Conservation (phyloP, 306 rosid species). For the Delonix regia region DNA sequence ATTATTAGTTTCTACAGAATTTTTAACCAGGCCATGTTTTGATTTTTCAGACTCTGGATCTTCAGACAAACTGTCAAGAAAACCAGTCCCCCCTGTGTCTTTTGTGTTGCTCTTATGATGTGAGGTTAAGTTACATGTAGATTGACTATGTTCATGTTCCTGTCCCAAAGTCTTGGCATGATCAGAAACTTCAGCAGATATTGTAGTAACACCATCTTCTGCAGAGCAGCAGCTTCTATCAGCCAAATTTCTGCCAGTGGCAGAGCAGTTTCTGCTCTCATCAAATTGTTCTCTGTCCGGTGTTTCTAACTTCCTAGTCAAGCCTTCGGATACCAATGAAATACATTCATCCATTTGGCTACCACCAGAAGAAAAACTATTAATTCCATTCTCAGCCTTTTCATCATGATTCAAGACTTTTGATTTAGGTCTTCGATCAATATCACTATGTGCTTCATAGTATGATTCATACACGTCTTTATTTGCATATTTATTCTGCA, state of each 20-base stretch:
- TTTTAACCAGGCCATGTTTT: constrained; percentile 29
- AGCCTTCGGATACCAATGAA: constrained; percentile 27
- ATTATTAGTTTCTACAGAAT: constrained; percentile 40
- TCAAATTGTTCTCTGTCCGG: constrained; percentile 19
- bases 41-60: constrained; percentile 39
- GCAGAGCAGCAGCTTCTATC: constrained; percentile 14
- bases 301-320: constrained; percentile 29
- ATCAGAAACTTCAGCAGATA: constrained; percentile 33
- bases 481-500: constrained; percentile 44
- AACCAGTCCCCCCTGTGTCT: constrained; percentile 26
- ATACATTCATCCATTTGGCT: constrained; percentile 34
- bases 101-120: constrained; percentile 16
- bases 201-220: constrained; percentile 15
- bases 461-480: constrained; percentile 51
- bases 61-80: constrained; percentile 31
- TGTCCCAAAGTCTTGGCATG: background rate
- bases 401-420: constrained; percentile 23
- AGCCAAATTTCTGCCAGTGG: background rate
- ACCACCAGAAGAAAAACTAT: constrained; percentile 25
- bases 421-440: constrained; percentile 17
- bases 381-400: constrained; percentile 21
- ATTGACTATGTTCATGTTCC: constrained; percentile 36
- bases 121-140: constrained; percentile 30
- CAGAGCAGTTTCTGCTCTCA: constrained; percentile 13
- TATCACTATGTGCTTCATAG: constrained; percentile 32